Percentiles rank a stretch among this genome's conserved stretches.
These are phyloP conservation scores for Russula compacta DNA, from an alignment of 768 basidiomycete species.

Conservation along the genomic window DNA sequence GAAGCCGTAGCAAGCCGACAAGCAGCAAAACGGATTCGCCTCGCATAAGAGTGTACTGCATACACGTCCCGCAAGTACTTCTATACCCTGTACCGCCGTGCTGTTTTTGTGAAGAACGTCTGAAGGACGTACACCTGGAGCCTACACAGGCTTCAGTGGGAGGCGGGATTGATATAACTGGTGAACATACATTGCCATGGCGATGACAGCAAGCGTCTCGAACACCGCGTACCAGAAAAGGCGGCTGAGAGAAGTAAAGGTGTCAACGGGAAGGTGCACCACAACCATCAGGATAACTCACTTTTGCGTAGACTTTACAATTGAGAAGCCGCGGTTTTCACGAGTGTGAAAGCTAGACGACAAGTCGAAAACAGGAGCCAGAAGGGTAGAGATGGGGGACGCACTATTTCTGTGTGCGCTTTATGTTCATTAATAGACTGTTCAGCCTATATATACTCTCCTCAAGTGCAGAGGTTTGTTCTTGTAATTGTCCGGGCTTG, in stretches of 20 bases:
- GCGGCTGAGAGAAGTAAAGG: constrained; percentile 40
- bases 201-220: constrained; percentile 68
- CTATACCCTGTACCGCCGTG: constrained; percentile 82
- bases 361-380: neutral
- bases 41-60: neutral
- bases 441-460: constrained; percentile 92
- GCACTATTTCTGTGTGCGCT: constrained; percentile 89
- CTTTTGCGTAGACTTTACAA: constrained; percentile 87
- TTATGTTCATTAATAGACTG: constrained; percentile 80
- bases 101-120: constrained; percentile 95
- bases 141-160: constrained; percentile 33
- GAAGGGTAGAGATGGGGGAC: constrained; percentile 26
- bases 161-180: neutral
- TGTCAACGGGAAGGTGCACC: neutral
- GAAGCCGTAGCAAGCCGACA: neutral
- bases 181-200: constrained; percentile 75
- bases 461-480: constrained; percentile 89
- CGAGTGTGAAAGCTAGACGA: constrained; percentile 77
- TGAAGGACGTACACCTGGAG: constrained; percentile 88
- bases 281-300: constrained; percentile 26
- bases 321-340: constrained; percentile 89
- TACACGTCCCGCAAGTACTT: constrained; percentile 3
- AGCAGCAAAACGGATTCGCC: neutral
- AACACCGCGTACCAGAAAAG: constrained; percentile 91
- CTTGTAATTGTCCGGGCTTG: constrained; percentile 78